Evolutionary conservation across 345 rosid species (phyloP).

Genomic region (Gossypium raimondii): DNA sequence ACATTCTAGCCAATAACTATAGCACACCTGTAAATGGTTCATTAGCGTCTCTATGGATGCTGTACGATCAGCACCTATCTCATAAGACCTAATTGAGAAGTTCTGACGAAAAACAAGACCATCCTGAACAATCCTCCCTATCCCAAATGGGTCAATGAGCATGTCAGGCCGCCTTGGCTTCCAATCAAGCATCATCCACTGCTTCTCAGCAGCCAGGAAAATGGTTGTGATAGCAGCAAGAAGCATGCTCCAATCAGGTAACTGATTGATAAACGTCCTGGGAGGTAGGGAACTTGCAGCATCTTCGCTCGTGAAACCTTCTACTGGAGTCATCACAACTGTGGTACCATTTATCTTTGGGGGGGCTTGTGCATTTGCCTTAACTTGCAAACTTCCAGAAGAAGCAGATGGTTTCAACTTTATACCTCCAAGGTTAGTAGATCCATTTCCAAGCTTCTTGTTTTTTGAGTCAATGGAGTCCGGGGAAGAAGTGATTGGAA

Average conservation of each 20-base stretch:
- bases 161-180: constrained; percentile 84
- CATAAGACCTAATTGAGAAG: constrained; percentile 92
- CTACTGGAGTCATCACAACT: constrained; percentile 43
- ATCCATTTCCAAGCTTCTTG: constrained; percentile 45
- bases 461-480: constrained; percentile 43
- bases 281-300: constrained; percentile 56
- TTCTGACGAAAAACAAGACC: constrained; percentile 81
- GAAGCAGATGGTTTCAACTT: constrained; percentile 34
- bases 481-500: constrained; percentile 50
- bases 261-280: constrained; percentile 82
- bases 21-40: constrained; percentile 89
- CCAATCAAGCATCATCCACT: constrained; percentile 99
- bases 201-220: constrained; percentile 98
- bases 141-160: constrained; percentile 75
- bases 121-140: constrained; percentile 89
- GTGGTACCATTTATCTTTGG: constrained; percentile 76
- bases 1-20: background rate
- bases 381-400: constrained; percentile 63
- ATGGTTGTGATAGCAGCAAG: constrained; percentile 96
- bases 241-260: constrained; percentile 99
- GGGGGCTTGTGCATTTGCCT: constrained; percentile 86
- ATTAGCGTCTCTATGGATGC: constrained; percentile 95
- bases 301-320: constrained; percentile 46
- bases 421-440: constrained; percentile 45
- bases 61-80: constrained; percentile 94